A percentile compares a stretch with the other conserved stretches of the same genome.
Conservation (phyloP, 345 rosid species). For the Sonneratia alba region DNA sequence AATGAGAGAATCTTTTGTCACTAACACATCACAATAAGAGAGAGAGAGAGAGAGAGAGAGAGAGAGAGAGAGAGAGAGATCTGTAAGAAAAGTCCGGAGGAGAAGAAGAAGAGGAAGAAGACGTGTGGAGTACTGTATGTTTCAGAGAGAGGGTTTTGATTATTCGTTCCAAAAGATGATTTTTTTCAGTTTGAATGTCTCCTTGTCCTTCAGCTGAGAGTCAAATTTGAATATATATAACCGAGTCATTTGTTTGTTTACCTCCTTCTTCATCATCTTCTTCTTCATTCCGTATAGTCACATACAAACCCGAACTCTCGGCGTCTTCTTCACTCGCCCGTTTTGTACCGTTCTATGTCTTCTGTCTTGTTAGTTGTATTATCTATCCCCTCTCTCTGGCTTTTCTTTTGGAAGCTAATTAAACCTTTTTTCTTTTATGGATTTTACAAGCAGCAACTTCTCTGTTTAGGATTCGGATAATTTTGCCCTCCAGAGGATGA, state of each 20-base stretch:
- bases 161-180: neutral
- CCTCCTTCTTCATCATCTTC: neutral
- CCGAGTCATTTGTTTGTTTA: neutral
- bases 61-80: neutral
- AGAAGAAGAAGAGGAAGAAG: neutral
- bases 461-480: slow-evolving; percentile 27
- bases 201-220: neutral
- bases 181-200: neutral
- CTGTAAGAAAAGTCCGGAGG: slow-evolving; percentile 2
- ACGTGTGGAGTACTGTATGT: neutral
- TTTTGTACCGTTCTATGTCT: neutral
- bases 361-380: neutral
- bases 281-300: neutral
- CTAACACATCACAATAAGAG: neutral
- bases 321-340: neutral
- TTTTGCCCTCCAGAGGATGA: slow-evolving; percentile 29
- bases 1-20: neutral
- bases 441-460: neutral
- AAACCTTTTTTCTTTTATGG: neutral
- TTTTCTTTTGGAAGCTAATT: slow-evolving; percentile 5
- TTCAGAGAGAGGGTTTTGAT: neutral
- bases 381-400: neutral
- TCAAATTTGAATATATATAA: neutral
- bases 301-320: neutral
- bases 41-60: neutral